Base-by-base conservation (phyloP, 495 filamentous ascomycete species). In the Aspergillus homomorphus region DNA sequence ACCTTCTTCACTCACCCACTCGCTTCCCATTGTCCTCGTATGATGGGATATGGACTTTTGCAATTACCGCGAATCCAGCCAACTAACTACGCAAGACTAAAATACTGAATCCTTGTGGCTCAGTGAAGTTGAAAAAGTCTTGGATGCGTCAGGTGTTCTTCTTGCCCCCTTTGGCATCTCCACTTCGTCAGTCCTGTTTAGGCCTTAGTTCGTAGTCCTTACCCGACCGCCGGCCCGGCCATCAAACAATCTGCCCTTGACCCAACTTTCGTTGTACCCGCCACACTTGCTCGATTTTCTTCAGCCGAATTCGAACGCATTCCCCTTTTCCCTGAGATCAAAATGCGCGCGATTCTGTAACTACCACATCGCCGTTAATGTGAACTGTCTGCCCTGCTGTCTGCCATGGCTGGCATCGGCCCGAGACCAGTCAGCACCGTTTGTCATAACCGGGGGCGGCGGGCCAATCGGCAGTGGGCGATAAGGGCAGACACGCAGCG, bases 381-480 rank as follows among this genome's bases (percentile, higher is more conserved):
- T 30, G n/a, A 45, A 18, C 8, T 10, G 33, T 49, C 41, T 23
- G 38, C 48, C 48, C 26, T 51, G 20, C 45, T 57, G 45, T 20
- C 14, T 51, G 22, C 23, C 21, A 5, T 6, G 12, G 33, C 2
- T 38, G 33, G 19, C 42, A 61, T 59, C 48, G 57, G 56, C 33
- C 57, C 58, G 56, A 56, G 19, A 56, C 58, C 51, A 75, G 72
- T 76, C 73, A 74, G 66, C 70, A 61, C 18, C 43, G 70, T 76
- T 69, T 73, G 73, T 76, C 73, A 76, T 62, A 56, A 38, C 23
- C 42, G 6, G 22, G 3, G 12, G 1, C 0, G n/a, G n/a, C 24
- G 51, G 38, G 38, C 73, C 72, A 76, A 76, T 74, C 41, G 69
- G 41, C 16, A 14, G 1, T 0, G 7, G 4, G 7, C 65, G 73